These are phyloP conservation scores for Fusarium sp. DNA, from an alignment of 2,329 filamentous ascomycete species.

Conservation along the genomic window DNA sequence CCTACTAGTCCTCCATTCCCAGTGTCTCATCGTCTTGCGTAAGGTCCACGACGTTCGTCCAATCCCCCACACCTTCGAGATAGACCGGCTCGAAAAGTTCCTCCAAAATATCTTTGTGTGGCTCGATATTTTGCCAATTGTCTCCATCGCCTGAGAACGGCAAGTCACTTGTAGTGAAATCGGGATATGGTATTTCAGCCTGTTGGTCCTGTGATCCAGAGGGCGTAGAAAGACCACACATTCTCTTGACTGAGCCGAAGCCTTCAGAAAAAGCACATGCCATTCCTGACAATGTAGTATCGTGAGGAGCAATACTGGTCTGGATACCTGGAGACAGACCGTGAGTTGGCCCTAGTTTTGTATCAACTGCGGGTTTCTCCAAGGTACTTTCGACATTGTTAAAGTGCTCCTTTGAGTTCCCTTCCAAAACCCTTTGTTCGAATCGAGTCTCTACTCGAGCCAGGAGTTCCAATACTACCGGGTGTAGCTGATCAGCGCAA, in stretches of 20 bases:
- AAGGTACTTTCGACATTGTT: neutral
- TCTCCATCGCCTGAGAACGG: neutral
- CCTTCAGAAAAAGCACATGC: neutral
- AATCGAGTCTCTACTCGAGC: neutral
- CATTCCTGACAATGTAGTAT: slow-evolving; percentile 1
- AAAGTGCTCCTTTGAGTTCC: slow-evolving; percentile 1
- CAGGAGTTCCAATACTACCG: slow-evolving; percentile 2
- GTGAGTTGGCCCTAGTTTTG: neutral
- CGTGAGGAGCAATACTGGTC: slow-evolving; percentile 2
- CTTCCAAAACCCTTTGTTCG: neutral
- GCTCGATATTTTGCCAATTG: neutral
- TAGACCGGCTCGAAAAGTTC: neutral
- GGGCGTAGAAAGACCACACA: slow-evolving; percentile 1
- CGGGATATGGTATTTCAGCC: slow-evolving; percentile 9
- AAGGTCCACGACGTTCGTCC: slow-evolving; percentile 3
- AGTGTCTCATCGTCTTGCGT: neutral
- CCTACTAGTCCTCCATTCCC: neutral
- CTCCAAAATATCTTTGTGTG: neutral
- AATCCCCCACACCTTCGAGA: neutral
- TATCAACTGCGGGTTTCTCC: slow-evolving; percentile 1
- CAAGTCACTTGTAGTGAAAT: neutral
- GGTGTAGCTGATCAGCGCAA: neutral
- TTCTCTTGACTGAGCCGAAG: neutral
- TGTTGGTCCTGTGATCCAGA: slow-evolving; percentile 1
- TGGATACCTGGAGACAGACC: neutral